Evolutionary conservation across 345 rosid species (phyloP), one percentile per base, ranked within the genome.

Genomic region (Moringa oleifera): DNA sequence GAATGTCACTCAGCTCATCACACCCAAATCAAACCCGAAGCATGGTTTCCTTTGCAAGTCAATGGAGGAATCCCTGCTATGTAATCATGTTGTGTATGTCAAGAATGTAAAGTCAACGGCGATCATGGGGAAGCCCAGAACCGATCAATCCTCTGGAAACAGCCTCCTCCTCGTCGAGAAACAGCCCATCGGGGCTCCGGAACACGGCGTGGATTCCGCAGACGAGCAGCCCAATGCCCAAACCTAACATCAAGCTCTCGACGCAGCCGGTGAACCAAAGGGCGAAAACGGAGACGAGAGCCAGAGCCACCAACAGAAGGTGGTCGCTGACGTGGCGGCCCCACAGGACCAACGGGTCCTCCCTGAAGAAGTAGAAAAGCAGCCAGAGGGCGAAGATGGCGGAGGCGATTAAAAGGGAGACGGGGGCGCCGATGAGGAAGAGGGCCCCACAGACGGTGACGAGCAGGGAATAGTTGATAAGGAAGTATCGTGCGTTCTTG

Each of bases 391-490:
- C 45, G 18, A 56, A 55, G 57, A 74, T 47, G 24, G 45, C 28
- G 18, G 70, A 64, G 59, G 65, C n/a, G 20, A 56, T 58, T 51
- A 83, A 24, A 60, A 83, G 79, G 18, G 80, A 59, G 23, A 55
- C 13, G 0, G 72, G 79, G 52, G 79, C 66, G 4, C 70, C 68
- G 16, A 78, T 22, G 20, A 73, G 67, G 33, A 67, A 63, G 20
- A 73, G 20, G 6, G 75, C 78, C 7, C 45, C 77, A 37, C 67
- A 74, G 51, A 68, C 54, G 18, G 51, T 55, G 69, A 77, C 49
- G 49, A 78, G 7, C 25, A 81, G 17, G 23, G 71, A 23, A 69
- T 81, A 84, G 75, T 84, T 84, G 75, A 75, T 64, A 63, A 21
- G 71, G 53, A 80, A 81, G 71, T 77, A 71, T 0, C 23, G 65